phyloP scores from a whole-genome alignment of 1,284 basidiomycete species.

The Trichosporon coremiiforme region DNA sequence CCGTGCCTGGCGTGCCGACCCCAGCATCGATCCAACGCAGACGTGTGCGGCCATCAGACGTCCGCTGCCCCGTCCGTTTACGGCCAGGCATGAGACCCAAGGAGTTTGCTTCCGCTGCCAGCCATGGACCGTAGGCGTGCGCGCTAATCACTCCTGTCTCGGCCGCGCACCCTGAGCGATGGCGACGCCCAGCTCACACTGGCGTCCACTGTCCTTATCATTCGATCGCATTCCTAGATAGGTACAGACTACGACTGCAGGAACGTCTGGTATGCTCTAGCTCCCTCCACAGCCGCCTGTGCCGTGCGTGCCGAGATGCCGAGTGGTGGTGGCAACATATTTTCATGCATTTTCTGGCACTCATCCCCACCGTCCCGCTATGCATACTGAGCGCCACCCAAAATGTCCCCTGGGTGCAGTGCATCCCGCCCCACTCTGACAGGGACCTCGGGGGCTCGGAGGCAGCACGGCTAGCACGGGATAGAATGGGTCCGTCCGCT shows the following conservation, averaged over 20 bases:
- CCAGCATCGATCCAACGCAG: background rate
- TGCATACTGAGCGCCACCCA: background rate
- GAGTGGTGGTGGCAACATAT: background rate
- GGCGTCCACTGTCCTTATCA: background rate
- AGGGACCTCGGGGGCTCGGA: background rate
- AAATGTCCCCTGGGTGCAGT: background rate
- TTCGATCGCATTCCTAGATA: background rate
- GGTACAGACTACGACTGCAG: background rate
- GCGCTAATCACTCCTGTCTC: background rate
- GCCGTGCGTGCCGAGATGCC: background rate
- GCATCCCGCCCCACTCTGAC: background rate
- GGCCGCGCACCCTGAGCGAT: conserved; percentile 7
- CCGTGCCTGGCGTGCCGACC: no score
- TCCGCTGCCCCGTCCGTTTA: background rate
- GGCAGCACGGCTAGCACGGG: no score
- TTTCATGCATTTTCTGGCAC: background rate
- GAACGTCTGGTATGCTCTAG: background rate
- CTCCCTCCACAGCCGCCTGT: background rate
- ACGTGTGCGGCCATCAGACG: background rate
- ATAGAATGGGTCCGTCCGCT: background rate
- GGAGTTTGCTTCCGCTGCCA: background rate
- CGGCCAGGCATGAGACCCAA: background rate
- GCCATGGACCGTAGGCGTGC: background rate
- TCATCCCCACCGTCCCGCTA: background rate
- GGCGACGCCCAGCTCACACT: background rate